Evolutionary conservation across 768 basidiomycete genomes (phyloP).

Genomic region (Lyophyllum decastes): DNA sequence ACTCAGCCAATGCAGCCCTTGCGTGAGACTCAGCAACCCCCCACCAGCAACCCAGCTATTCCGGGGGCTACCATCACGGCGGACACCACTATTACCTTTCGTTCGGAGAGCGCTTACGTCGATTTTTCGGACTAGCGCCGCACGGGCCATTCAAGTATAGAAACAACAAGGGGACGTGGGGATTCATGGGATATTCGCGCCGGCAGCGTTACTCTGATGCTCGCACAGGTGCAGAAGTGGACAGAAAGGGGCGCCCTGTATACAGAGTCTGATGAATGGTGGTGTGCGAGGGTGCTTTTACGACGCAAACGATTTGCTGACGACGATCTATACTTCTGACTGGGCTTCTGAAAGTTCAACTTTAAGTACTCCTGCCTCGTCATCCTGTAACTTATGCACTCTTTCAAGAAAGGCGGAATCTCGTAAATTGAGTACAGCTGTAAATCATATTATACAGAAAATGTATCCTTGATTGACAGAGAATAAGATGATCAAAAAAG

Average conservation of each 20-base stretch:
- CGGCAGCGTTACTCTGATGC: conserved; percentile 52
- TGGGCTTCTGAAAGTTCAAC: too few relatives aligned
- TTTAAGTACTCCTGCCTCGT: too few relatives aligned
- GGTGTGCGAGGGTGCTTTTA: neutral
- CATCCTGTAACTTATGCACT: too few relatives aligned
- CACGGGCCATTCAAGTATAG: conserved; percentile 41
- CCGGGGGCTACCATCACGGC: conserved; percentile 22
- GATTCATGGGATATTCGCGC: conserved; percentile 55
- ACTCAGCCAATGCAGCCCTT: neutral
- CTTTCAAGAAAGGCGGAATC: neutral
- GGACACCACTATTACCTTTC: conserved; percentile 27
- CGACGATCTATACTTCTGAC: neutral
- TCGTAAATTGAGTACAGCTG: neutral
- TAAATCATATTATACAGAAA: conserved; percentile 1
- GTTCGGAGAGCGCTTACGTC: conserved; percentile 48
- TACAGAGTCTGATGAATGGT: conserved; percentile 39
- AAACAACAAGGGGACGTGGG: conserved; percentile 49
- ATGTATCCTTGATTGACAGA: conserved; percentile 6
- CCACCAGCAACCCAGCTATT: conserved; percentile 30
- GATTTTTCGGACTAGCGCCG: conserved; percentile 54
- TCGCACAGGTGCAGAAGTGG: conserved; percentile 51
- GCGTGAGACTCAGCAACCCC: neutral
- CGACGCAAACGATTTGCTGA: neutral
- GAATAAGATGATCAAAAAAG: neutral
- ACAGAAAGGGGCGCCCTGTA: conserved; percentile 55